Percentiles rank a stretch among this genome's conserved stretches.
Conservation (phyloP, 345 rosid genomes). For the Salix viminalis region DNA sequence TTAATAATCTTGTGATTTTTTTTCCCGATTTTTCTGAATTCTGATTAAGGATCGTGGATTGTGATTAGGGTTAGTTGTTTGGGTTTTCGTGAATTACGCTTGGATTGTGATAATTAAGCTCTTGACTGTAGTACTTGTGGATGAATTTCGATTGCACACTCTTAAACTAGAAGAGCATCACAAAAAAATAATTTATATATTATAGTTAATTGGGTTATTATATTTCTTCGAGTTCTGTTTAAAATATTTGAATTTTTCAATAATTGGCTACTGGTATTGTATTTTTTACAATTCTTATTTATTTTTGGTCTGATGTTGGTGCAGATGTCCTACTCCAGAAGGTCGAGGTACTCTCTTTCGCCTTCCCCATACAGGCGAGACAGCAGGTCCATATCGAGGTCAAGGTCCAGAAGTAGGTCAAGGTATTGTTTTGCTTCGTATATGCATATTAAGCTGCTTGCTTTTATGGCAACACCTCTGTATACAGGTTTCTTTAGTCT, state of each 20-base stretch:
- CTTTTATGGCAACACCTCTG: too few relatives aligned
- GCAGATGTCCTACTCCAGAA: slow-evolving; percentile 77
- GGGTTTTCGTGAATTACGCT: background rate
- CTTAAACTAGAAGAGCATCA: background rate
- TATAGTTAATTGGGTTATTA: background rate
- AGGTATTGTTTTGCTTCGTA: slow-evolving; percentile 36
- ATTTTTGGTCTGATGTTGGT: background rate
- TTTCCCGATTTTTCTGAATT: background rate
- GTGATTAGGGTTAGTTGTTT: background rate
- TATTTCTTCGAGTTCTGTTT: background rate
- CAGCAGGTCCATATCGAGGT: slow-evolving; percentile 50
- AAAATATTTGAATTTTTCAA: background rate
- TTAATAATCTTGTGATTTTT: background rate
- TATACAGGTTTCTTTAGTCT: background rate
- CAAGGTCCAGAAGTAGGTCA: slow-evolving; percentile 40
- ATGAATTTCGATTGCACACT: background rate
- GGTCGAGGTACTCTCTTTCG: slow-evolving; percentile 62
- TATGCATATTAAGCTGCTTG: background rate
- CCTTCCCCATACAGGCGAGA: slow-evolving; percentile 49
- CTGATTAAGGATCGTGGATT: background rate
- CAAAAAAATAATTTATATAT: background rate
- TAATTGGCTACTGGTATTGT: background rate
- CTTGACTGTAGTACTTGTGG: background rate
- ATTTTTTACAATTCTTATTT: background rate
- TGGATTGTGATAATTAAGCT: background rate